Base-by-base conservation (phyloP, 2,329 filamentous ascomycete genomes). In the Neonectria neomacrospora region DNA sequence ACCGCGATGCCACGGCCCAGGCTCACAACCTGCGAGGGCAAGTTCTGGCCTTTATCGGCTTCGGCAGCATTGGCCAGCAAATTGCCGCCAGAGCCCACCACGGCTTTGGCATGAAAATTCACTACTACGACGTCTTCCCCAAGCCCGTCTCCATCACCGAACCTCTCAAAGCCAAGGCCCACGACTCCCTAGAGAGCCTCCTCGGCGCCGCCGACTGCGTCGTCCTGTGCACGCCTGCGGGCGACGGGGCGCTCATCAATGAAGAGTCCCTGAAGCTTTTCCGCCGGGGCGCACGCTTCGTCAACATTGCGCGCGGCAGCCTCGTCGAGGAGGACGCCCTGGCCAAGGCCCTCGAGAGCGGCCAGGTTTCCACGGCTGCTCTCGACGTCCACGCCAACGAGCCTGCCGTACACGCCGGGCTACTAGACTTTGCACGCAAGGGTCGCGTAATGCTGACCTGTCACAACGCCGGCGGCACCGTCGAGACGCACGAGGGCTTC, bases 281-380 rank as follows among this genome's bases (percentile, higher is more conserved):
- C 71, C 86, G 85, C 68, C 77, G 69, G 1, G 88, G 88, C 0
- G 79, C 83, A 3, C 78, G 88, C 0, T 82, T 92, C 45, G 86
- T 92, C 34, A 92, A 91, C 70, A 84, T 91, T 30, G 88, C 89
- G 7, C 79, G 89, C 10, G 90, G 90, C 0, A 84, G 82, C 30
- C 79, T 92, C 3, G 85, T 92, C 3, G 88, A 91, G 65, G 89
- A 91, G 68, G 83, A 86, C 4, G 89, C 88, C 12, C 77, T 92
- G 7, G 84, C 85, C 0, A 81, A 82, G 22, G 88, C 89, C 4
- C 76, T 92, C 14, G 84, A 88, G 57, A 71, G 75, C 3, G 86
- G 85, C 0, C 71, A 74, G 0, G 64, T 92, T 0, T 76, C 78
- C 1, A 79, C 83, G 1, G 86, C 85, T 0, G 90, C 87, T 0